Percentiles rank a stretch among this genome's conserved stretches.
Evolutionary conservation across 1,284 basidiomycete genomes (phyloP).

Genomic region (Melampsora americana): DNA sequence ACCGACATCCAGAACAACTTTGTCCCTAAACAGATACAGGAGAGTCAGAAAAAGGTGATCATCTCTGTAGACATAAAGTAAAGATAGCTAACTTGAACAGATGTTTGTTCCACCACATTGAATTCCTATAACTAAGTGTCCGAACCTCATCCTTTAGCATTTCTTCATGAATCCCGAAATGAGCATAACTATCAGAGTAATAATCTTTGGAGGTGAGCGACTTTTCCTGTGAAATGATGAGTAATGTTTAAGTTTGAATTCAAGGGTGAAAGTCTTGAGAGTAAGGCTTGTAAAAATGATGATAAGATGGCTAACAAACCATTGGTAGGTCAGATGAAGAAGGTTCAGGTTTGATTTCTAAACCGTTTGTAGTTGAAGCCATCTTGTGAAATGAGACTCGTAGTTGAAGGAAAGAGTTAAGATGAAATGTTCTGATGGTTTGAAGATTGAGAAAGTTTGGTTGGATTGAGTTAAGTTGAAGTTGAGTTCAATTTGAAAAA

Average conservation of each 20-base stretch:
- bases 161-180: conserved; percentile 97
- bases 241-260: background rate
- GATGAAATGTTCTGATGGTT: too few relatives aligned
- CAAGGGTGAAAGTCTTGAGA: background rate
- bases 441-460: too few relatives aligned
- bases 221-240: background rate
- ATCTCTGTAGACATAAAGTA: background rate
- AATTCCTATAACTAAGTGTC: conserved; percentile 88
- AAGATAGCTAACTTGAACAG: conserved; percentile 68
- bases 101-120: conserved; percentile 91
- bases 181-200: conserved; percentile 73
- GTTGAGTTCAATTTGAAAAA: too few relatives aligned
- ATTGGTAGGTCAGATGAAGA: background rate
- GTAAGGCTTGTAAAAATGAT: background rate
- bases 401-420: too few relatives aligned
- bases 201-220: background rate
- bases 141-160: conserved; percentile 98
- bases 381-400: too few relatives aligned
- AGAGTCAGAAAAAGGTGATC: background rate
- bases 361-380: too few relatives aligned
- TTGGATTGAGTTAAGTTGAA: too few relatives aligned
- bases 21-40: conserved; percentile 58
- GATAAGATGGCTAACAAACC: background rate
- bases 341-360: background rate
- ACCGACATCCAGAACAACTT: conserved; percentile 94